These are phyloP conservation scores for Gossypium stocksii DNA, from an alignment of 345 rosid genomes.

Conservation along the genomic window DNA sequence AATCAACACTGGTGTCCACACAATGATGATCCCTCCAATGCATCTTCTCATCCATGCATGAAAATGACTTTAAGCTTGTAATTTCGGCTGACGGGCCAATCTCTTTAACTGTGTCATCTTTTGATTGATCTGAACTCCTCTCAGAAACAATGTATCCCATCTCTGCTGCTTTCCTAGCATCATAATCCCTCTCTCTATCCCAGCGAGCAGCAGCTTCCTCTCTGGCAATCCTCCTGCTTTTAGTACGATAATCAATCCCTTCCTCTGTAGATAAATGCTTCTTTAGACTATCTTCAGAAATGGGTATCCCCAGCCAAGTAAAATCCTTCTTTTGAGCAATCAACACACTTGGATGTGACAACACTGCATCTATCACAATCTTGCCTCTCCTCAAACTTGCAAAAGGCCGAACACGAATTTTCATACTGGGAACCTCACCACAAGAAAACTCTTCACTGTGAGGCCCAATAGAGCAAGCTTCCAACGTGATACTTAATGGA, in stretches of 20 bases:
- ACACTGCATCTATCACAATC: conserved; percentile 81
- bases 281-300: conserved; percentile 49
- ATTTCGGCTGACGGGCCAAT: conserved; percentile 33
- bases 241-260: conserved; percentile 92
- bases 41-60: conserved; percentile 66
- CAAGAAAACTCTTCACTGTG: conserved; percentile 80
- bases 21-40: conserved; percentile 78
- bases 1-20: conserved; percentile 71
- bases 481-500: conserved; percentile 76
- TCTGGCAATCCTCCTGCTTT: conserved; percentile 65
- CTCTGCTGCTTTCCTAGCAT: conserved; percentile 77
- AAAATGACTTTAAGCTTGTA: conserved; percentile 41
- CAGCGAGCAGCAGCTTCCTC: conserved; percentile 63
- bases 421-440: conserved; percentile 80
- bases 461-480: conserved; percentile 76
- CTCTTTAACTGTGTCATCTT: conserved; percentile 40
- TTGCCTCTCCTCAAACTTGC: conserved; percentile 86
- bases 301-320: conserved; percentile 87
- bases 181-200: conserved; percentile 58
- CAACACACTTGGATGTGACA: conserved; percentile 63
- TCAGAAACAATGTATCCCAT: conserved; percentile 64
- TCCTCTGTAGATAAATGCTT: conserved; percentile 73
- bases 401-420: conserved; percentile 73
- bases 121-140: conserved; percentile 30
- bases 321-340: conserved; percentile 84